These are phyloP conservation scores for Dryadomyces sulphureus DNA, from an alignment of 2,329 filamentous ascomycete genomes.

Conservation along the genomic window DNA sequence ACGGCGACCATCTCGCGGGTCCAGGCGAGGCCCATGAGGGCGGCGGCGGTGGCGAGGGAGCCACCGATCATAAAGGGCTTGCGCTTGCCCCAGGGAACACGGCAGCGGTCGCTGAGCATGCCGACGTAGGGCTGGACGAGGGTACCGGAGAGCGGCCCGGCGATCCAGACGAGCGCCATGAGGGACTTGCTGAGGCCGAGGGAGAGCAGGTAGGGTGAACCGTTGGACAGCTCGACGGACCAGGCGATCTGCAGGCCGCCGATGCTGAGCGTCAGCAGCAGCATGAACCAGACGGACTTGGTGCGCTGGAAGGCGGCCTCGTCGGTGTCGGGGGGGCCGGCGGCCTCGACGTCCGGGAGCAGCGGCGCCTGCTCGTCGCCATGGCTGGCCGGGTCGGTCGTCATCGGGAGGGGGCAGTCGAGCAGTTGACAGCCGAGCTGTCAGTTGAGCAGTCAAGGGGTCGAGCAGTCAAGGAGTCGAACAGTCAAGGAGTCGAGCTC, in stretches of 20 bases:
- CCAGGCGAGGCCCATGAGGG: conserved; percentile 60
- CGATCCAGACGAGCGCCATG: conserved; percentile 75
- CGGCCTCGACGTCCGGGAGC: not conserved
- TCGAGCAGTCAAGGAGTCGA: no score
- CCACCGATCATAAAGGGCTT: conserved; percentile 71
- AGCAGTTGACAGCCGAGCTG: no score
- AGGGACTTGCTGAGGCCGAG: conserved; percentile 71
- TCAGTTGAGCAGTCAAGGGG: no score
- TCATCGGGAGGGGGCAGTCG: not conserved
- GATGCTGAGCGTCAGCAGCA: conserved; percentile 73
- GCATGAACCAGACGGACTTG: conserved; percentile 74
- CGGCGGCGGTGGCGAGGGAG: conserved; percentile 48
- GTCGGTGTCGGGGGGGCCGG: conserved; percentile 17
- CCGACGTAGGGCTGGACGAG: conserved; percentile 74
- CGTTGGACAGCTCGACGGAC: conserved; percentile 89
- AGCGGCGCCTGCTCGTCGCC: not conserved
- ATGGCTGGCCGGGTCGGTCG: not conserved
- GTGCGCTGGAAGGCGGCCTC: conserved; percentile 42
- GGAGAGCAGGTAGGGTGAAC: conserved; percentile 70
- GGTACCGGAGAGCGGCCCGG: conserved; percentile 63
- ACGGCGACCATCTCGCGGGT: conserved; percentile 56
- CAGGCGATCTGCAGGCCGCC: conserved; percentile 87
- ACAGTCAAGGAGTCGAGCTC: no score
- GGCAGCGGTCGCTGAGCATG: conserved; percentile 66
- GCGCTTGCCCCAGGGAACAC: conserved; percentile 59